A percentile compares a stretch with the other conserved stretches of the same genome.
Evolutionary conservation across 2,329 filamentous ascomycete genomes (phyloP).

Genomic region (Colletotrichum salicis): DNA sequence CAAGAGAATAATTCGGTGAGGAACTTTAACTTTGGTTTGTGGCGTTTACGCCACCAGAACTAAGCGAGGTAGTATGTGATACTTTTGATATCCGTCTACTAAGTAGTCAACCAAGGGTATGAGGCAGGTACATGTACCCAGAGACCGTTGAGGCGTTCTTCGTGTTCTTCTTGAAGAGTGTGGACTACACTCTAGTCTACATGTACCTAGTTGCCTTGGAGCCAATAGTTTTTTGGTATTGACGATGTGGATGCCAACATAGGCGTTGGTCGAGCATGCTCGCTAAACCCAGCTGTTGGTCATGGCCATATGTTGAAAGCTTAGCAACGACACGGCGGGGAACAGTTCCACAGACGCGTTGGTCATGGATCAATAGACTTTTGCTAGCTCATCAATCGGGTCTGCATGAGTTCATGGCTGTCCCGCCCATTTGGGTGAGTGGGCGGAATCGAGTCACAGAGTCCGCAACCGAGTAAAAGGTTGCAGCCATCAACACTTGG

Average conservation of each 20-base stretch:
- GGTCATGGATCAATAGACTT: not conserved
- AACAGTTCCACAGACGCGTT: not conserved
- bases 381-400: not conserved
- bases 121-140: not conserved
- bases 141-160: not conserved
- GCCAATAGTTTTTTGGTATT: no score
- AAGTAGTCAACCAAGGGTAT: no score
- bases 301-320: not conserved
- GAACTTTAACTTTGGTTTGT: not conserved
- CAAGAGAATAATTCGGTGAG: not conserved
- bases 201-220: no score
- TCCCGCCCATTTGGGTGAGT: conserved; percentile 4
- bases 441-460: not conserved
- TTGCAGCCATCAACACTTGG: not conserved
- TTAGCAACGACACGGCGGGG: not conserved
- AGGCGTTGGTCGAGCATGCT: no score
- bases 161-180: no score
- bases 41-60: not conserved
- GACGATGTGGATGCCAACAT: not conserved
- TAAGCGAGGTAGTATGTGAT: not conserved
- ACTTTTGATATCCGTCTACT: no score
- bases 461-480: not conserved
- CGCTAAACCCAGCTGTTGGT: not conserved
- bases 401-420: not conserved
- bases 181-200: no score